These are phyloP conservation scores for Lactarius akahatsu DNA, from an alignment of 768 basidiomycete species.

Conservation along the genomic window DNA sequence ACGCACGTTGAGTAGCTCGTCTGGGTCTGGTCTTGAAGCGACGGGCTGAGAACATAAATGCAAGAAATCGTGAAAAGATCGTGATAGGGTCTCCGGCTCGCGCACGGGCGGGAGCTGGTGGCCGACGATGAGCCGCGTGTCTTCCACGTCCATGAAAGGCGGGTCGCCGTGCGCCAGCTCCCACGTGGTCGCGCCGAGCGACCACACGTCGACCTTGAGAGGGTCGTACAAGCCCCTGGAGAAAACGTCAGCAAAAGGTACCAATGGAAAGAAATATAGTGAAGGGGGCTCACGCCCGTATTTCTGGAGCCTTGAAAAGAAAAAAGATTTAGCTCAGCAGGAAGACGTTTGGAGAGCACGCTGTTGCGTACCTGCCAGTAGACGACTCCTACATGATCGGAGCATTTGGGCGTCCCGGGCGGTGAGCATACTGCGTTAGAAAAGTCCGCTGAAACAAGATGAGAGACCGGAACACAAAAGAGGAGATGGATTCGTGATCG, in stretches of 20 bases:
- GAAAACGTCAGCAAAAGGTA: not conserved
- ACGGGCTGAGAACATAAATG: constrained; percentile 29
- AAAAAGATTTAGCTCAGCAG: not conserved
- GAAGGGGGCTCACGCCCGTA: constrained; percentile 54
- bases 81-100: constrained; percentile 25
- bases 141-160: constrained; percentile 28
- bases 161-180: constrained; percentile 27
- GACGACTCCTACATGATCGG: constrained; percentile 65
- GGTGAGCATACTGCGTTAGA: constrained; percentile 68
- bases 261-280: not conserved
- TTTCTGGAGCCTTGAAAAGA: constrained; percentile 63
- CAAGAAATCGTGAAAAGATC: constrained; percentile 31
- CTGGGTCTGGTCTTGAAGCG: constrained; percentile 27
- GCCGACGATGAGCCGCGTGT: constrained; percentile 17
- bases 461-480: not conserved
- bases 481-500: not conserved
- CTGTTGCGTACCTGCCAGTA: constrained; percentile 68
- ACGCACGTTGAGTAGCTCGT: constrained; percentile 30
- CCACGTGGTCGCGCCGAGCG: constrained; percentile 29
- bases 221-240: constrained; percentile 29
- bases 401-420: constrained; percentile 48
- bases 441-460: constrained; percentile 60
- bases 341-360: not conserved
- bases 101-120: constrained; percentile 26
- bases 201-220: constrained; percentile 30